These are phyloP conservation scores for Aspergillus niger DNA, from an alignment of 2,329 filamentous ascomycete species.

Conservation along the genomic window DNA sequence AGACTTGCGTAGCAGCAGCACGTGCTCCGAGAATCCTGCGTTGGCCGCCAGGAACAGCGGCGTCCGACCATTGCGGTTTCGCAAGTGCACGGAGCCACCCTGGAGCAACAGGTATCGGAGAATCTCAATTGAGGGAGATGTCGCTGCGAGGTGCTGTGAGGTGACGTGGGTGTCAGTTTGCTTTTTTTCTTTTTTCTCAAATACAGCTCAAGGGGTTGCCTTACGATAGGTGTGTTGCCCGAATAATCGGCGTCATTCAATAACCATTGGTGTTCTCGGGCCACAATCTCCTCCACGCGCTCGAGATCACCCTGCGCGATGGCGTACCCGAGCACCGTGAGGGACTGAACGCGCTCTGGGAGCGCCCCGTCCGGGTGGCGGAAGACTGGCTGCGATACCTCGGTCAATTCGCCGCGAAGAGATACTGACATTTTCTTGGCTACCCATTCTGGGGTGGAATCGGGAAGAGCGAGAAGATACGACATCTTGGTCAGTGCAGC, in stretches of 20 bases:
- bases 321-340: constrained; percentile 77
- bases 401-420: constrained; percentile 82
- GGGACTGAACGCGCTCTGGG: constrained; percentile 62
- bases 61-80: constrained; percentile 60
- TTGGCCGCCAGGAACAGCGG: constrained; percentile 62
- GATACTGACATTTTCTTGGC: constrained; percentile 70
- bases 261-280: constrained; percentile 65
- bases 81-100: constrained; percentile 61
- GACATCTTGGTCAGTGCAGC: constrained; percentile 88
- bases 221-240: constrained; percentile 67
- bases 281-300: constrained; percentile 67
- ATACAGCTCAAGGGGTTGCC: constrained; percentile 8
- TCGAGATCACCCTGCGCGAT: constrained; percentile 70
- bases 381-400: constrained; percentile 71
- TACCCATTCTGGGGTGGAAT: constrained; percentile 66
- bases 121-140: constrained; percentile 57
- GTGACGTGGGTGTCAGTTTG: neutral
- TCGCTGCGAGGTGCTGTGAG: constrained; percentile 58
- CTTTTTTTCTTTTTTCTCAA: too few species aligned
- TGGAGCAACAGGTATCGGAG: constrained; percentile 58
- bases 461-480: constrained; percentile 73
- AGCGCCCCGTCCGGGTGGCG: constrained; percentile 67
- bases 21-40: constrained; percentile 57
- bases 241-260: constrained; percentile 78
- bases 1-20: constrained; percentile 55